Percentiles rank a stretch among this genome's conserved stretches.
phyloP scores from a whole-genome alignment of 192 early-diverging fungal genomes.

The Backusella luteola region DNA sequence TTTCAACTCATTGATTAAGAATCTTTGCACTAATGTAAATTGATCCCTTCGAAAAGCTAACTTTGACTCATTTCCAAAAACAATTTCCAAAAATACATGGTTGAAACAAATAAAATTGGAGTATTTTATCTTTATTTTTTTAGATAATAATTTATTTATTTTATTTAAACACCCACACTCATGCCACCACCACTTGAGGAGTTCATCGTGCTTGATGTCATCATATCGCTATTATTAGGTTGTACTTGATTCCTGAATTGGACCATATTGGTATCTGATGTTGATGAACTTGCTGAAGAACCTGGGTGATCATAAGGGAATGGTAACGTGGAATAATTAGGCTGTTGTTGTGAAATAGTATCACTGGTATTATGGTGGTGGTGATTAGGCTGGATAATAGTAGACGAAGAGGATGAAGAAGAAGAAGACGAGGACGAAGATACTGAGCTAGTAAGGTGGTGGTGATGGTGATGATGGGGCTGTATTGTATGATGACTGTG shows the following conservation, averaged over 20 bases:
- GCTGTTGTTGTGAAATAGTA: neutral
- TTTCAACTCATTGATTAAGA: too few relatives aligned
- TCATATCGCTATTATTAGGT: constrained; percentile 3
- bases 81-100: neutral
- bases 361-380: neutral
- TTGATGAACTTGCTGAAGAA: neutral
- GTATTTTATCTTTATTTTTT: neutral
- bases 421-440: neutral
- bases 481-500: neutral
- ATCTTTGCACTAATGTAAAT: too few relatives aligned
- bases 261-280: neutral
- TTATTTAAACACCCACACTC: constrained; percentile 12
- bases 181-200: constrained; percentile 7
- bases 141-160: neutral
- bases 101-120: neutral
- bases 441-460: neutral
- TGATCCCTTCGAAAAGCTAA: too few relatives aligned
- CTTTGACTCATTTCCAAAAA: too few relatives aligned
- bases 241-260: neutral
- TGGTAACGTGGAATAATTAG: neutral
- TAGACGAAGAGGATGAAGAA: neutral
- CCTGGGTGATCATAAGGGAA: neutral
- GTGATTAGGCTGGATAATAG: neutral
- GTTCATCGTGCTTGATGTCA: neutral
- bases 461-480: neutral